Evolutionary conservation across 352 stramenopile genomes (phyloP), one percentile per base, ranked within the genome.

Genomic region (Phytophthora citricola): DNA sequence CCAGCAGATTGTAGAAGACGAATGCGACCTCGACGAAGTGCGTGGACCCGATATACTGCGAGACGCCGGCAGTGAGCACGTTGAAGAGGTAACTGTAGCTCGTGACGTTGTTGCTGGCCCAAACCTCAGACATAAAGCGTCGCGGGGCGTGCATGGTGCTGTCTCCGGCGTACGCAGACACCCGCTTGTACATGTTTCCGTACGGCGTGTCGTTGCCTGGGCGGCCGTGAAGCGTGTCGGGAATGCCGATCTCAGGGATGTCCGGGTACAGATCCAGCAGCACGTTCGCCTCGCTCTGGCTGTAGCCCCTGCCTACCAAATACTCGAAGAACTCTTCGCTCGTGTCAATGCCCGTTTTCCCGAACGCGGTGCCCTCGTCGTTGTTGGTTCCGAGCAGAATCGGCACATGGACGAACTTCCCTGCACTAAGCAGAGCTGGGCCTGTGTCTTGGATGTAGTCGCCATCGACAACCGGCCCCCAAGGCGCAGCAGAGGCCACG

Each of bases 61-160:
- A 52, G 3, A 36, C 22, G 2, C 68, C 68, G 12, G 41, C 51
- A 15, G 50, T 20, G 14, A 73, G 43, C 15, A 77, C 65, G 27
- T 74, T 66, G 31, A 77, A 75, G 6, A 65, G 11, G 40, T 77
- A 77, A 50, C 54, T 77, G 53, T 69, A 77, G 58, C 66, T 75
- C 8, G 59, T 24, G 3, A 71, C 4, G 32, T 63, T 38, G 60
- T 72, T 62, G 45, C 12, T 24, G 2, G 69, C 65, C 69, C 69
- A 73, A 10, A 58, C 29, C 29, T 77, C 17, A 1, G 69, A 56
- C 64, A 65, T 44, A 44, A 43, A 77, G 8, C 69, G 59, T 0
- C 69, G 59, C 11, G 45, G 47, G 4, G 65, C 69, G 17, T 77
- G 65, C 46, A 77, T 69, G 3, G 15, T 27, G 10, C 22, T 22